These are phyloP conservation scores for Trichoderma gracile DNA, from an alignment of 2,329 filamentous ascomycete genomes.

Conservation along the genomic window DNA sequence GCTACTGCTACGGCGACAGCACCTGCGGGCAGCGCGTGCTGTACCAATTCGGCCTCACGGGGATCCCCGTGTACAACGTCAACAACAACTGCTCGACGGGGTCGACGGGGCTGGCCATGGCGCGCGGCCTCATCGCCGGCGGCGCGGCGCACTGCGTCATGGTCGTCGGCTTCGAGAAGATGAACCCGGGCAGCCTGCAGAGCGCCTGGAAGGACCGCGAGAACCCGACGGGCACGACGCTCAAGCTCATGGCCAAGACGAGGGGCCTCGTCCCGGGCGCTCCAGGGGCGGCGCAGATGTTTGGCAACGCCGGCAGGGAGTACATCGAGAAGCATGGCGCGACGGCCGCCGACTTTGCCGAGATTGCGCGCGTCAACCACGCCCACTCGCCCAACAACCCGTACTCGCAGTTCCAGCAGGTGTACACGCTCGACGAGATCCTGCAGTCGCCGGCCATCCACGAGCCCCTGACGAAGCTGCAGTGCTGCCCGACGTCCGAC, in stretches of 20 bases:
- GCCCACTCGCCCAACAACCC: slow-evolving; percentile 89
- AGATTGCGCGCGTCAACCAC: slow-evolving; percentile 92
- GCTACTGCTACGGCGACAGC: slow-evolving; percentile 96
- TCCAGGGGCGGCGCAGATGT: slow-evolving; percentile 87
- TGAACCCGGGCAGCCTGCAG: slow-evolving; percentile 88
- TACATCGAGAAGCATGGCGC: slow-evolving; percentile 97
- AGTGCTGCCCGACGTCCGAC: slow-evolving; percentile 96
- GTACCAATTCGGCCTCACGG: slow-evolving; percentile 97
- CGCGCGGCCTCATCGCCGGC: slow-evolving; percentile 72
- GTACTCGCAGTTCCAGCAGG: slow-evolving; percentile 95
- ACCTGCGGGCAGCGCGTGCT: slow-evolving; percentile 96
- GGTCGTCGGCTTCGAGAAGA: slow-evolving; percentile 97
- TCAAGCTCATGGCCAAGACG: slow-evolving; percentile 79
- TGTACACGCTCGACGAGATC: slow-evolving; percentile 85
- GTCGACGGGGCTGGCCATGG: slow-evolving; percentile 87
- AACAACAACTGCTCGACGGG: slow-evolving; percentile 99
- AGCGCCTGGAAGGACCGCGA: slow-evolving; percentile 81
- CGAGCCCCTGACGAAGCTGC: slow-evolving; percentile 90
- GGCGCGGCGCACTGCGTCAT: slow-evolving; percentile 85
- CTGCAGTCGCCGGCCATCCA: slow-evolving; percentile 74
- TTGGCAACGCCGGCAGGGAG: slow-evolving; percentile 89
- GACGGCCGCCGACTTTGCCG: slow-evolving; percentile 81
- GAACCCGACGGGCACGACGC: slow-evolving; percentile 72
- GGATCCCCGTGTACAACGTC: slow-evolving; percentile 95
- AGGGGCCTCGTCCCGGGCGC: slow-evolving; percentile 73